Conservation (phyloP, 192 early-diverging fungal genomes). For the Linderina pennispora region DNA sequence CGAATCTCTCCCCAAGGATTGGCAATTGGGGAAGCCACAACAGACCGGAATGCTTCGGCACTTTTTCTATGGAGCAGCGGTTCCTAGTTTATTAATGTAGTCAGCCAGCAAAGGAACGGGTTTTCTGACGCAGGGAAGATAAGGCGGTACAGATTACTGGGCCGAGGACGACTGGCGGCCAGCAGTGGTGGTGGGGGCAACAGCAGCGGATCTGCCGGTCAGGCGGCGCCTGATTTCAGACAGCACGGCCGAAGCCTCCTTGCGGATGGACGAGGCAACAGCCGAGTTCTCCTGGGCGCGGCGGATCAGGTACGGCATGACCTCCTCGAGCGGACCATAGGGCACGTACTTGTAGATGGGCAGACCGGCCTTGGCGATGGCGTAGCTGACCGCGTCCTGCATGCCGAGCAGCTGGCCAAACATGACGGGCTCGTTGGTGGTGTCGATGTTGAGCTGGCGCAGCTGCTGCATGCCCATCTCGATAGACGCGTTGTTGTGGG, state of each 20-base stretch:
- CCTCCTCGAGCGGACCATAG: slow-evolving; percentile 86
- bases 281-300: slow-evolving; percentile 92
- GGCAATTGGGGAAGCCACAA: too few relatives aligned
- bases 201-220: too few relatives aligned
- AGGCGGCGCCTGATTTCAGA: slow-evolving; percentile 50
- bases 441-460: slow-evolving; percentile 51
- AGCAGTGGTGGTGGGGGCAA: too few relatives aligned
- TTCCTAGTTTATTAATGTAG: too few relatives aligned
- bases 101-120: too few relatives aligned
- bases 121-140: too few relatives aligned
- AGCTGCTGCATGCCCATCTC: slow-evolving; percentile 55
- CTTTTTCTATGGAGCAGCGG: too few relatives aligned
- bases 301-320: slow-evolving; percentile 89
- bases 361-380: slow-evolving; percentile 68
- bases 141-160: too few relatives aligned
- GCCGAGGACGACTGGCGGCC: too few relatives aligned
- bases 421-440: slow-evolving; percentile 58
- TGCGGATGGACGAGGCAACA: slow-evolving; percentile 57
- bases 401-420: slow-evolving; percentile 95
- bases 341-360: slow-evolving; percentile 90
- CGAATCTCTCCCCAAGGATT: too few relatives aligned
- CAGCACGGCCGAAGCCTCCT: slow-evolving; percentile 54
- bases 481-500: slow-evolving; percentile 83
- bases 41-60: too few relatives aligned
- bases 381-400: slow-evolving; percentile 85